Conservation (phyloP, 805 yeast genomes). For the Candida suzukii region DNA sequence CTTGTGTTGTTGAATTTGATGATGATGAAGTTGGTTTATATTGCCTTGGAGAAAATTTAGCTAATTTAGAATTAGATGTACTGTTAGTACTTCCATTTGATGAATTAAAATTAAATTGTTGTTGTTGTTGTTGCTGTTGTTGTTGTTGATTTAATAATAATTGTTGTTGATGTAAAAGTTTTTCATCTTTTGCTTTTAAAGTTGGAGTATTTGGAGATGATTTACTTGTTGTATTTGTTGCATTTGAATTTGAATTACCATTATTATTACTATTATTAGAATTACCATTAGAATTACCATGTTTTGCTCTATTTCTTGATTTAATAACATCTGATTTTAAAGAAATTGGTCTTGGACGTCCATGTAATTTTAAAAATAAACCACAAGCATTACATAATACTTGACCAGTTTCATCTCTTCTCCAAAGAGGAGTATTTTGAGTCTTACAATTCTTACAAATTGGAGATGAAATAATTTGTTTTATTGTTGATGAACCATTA, state of each 20-base stretch:
- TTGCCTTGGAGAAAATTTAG: constrained; percentile 31
- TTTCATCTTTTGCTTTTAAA: constrained; percentile 40
- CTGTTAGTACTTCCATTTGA: not conserved
- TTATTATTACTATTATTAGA: constrained; percentile 1
- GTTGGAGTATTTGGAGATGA: constrained; percentile 51
- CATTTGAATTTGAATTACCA: not conserved
- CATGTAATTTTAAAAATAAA: constrained; percentile 79
- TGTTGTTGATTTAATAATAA: constrained; percentile 1
- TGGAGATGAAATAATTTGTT: constrained; percentile 56
- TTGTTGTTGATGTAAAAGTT: constrained; percentile 4
- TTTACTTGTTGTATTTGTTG: constrained; percentile 12
- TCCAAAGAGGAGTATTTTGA: constrained; percentile 90
- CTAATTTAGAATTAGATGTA: constrained; percentile 10
- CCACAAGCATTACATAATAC: constrained; percentile 96
- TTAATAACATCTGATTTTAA: constrained; percentile 89
- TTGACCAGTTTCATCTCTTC: constrained; percentile 86
- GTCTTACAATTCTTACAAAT: constrained; percentile 88
- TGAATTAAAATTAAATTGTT: too few relatives aligned
- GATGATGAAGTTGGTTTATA: too few relatives aligned
- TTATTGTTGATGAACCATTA: constrained; percentile 60
- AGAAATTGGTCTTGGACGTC: constrained; percentile 86
- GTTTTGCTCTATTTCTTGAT: constrained; percentile 79
- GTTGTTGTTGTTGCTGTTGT: not conserved
- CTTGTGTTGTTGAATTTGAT: not conserved
- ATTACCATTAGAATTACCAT: constrained; percentile 13